A percentile compares a stretch with the other conserved stretches of the same genome.
These are phyloP conservation scores for Hibiscus mutabilis DNA, from an alignment of 345 rosid species.

Conservation along the genomic window DNA sequence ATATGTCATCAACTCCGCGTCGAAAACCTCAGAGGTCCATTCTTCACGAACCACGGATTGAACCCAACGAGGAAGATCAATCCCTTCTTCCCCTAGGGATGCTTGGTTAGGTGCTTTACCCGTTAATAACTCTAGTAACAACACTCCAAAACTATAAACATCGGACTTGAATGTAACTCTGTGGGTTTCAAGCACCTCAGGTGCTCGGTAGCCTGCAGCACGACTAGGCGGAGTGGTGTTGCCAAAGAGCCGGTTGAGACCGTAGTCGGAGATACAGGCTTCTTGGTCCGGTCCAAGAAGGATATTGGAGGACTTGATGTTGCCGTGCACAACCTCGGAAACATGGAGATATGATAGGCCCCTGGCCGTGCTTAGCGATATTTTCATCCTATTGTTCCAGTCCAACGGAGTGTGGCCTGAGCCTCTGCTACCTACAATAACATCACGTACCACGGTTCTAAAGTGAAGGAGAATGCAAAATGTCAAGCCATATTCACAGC, in stretches of 20 bases:
- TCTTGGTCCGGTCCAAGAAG: conserved; percentile 66
- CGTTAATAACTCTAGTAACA: conserved; percentile 71
- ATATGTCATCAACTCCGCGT: conserved; percentile 78
- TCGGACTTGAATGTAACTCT: conserved; percentile 77
- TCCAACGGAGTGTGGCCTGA: conserved; percentile 85
- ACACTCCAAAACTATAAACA: conserved; percentile 91
- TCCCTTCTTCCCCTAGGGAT: conserved; percentile 88
- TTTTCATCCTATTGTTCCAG: conserved; percentile 81
- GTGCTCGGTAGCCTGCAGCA: conserved; percentile 85
- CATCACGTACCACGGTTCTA: too few species aligned
- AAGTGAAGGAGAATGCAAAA: too few species aligned
- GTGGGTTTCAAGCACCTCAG: conserved; percentile 71
- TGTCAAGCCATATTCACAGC: too few species aligned
- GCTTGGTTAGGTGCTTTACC: conserved; percentile 97
- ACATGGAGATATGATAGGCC: conserved; percentile 73
- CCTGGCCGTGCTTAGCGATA: conserved; percentile 62
- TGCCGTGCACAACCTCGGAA: conserved; percentile 69
- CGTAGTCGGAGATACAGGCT: conserved; percentile 60
- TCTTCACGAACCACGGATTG: conserved; percentile 93
- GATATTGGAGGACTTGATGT: conserved; percentile 88
- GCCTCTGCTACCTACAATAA: conserved; percentile 70
- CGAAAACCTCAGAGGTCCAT: conserved; percentile 98
- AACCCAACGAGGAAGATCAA: conserved; percentile 94
- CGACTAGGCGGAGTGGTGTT: conserved; percentile 53
- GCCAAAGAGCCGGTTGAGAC: conserved; percentile 69